Evolutionary conservation across 2,329 filamentous ascomycete genomes (phyloP).

Genomic region (Periconia macrospinosa): DNA sequence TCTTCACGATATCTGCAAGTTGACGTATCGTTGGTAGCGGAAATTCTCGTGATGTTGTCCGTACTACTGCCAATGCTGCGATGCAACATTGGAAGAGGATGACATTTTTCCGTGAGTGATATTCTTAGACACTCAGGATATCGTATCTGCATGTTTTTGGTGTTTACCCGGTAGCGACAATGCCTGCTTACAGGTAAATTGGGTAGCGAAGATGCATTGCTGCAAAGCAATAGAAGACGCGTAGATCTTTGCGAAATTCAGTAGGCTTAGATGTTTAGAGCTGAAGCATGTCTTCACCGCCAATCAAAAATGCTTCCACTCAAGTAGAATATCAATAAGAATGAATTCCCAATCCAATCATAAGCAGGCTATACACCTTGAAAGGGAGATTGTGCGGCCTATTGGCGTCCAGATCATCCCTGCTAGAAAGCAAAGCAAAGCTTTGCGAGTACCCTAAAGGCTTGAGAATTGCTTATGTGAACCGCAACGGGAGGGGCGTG

Average conservation of each 20-base stretch:
- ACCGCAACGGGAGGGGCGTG: not conserved
- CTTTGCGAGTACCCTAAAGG: not conserved
- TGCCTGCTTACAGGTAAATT: not conserved
- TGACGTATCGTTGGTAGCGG: not conserved
- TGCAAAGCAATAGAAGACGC: constrained; percentile 1
- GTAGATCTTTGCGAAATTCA: constrained; percentile 5
- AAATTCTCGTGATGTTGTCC: not conserved
- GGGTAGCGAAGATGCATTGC: not conserved
- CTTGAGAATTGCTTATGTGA: not conserved
- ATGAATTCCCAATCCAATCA: not conserved
- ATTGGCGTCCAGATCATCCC: too few relatives aligned
- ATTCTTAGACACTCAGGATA: constrained; percentile 2
- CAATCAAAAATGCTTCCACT: not conserved
- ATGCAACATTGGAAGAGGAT: constrained; percentile 4
- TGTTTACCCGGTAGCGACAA: constrained; percentile 4
- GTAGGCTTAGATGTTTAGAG: not conserved
- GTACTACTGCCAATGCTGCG: not conserved
- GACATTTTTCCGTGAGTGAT: not conserved
- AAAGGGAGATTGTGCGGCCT: too few relatives aligned
- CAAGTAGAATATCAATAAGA: not conserved
- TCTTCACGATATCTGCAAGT: not conserved
- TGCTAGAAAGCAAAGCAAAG: not conserved
- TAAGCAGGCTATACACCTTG: not conserved
- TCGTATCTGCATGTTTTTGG: constrained; percentile 4
- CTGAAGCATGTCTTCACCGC: too few relatives aligned